phyloP scores from a whole-genome alignment of 2,329 filamentous ascomycete species.

The Geosmithia putterillii region DNA sequence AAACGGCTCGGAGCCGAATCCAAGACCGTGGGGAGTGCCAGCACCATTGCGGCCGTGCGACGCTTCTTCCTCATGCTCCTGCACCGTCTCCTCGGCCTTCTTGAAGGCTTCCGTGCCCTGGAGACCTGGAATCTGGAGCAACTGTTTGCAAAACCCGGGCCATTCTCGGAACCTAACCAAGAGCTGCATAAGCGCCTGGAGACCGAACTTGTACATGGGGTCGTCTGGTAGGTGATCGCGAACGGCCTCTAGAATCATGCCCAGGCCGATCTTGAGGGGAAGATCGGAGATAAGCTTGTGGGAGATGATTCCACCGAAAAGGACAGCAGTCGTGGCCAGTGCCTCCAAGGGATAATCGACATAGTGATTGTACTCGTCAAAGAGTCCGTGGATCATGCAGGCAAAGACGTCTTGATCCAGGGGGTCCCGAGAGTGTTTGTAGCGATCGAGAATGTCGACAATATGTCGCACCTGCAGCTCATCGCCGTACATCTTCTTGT shows the following conservation, averaged over 20 bases:
- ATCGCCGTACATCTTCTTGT: constrained; percentile 94
- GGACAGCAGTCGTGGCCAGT: constrained; percentile 84
- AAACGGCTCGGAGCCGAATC: constrained; percentile 33
- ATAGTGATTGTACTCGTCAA: constrained; percentile 95
- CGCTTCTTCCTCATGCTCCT: constrained; percentile 50
- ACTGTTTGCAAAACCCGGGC: constrained; percentile 84
- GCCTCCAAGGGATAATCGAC: constrained; percentile 93
- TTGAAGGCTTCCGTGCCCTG: constrained; percentile 75
- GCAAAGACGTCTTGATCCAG: constrained; percentile 90
- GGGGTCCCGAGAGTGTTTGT: constrained; percentile 77
- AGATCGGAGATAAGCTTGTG: constrained; percentile 84
- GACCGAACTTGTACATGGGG: constrained; percentile 95
- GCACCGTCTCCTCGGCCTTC: constrained; percentile 70
- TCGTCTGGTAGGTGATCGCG: constrained; percentile 71
- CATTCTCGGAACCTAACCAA: constrained; percentile 76
- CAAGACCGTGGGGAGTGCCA: constrained; percentile 20
- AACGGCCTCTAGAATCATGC: constrained; percentile 96
- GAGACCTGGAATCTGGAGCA: constrained; percentile 70
- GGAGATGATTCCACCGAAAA: constrained; percentile 94
- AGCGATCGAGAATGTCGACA: constrained; percentile 69
- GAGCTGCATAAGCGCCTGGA: constrained; percentile 87
- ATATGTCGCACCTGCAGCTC: constrained; percentile 80
- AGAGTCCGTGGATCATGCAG: constrained; percentile 96
- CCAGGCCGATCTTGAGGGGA: constrained; percentile 84
- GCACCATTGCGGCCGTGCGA: constrained; percentile 42